Conservation (phyloP, 108 stramenopile species). For the Stephanodiscus minutulus region DNA sequence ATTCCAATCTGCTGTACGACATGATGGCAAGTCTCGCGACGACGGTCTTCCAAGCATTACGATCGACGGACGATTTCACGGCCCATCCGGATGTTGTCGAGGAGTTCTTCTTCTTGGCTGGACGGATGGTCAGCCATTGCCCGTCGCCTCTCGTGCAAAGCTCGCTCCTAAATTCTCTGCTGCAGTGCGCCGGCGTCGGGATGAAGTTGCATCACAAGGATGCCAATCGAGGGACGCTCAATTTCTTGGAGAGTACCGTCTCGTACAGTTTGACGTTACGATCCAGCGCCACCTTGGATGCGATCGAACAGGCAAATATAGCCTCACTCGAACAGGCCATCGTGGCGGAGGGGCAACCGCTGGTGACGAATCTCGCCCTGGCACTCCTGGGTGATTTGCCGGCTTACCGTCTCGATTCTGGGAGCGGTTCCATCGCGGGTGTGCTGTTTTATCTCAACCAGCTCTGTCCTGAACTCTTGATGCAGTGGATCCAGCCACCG, state of each 20-base stretch:
- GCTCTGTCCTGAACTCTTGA: constrained; percentile 60
- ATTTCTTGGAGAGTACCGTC: constrained; percentile 73
- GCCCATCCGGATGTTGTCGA: constrained; percentile 95
- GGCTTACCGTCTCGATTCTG: constrained; percentile 63
- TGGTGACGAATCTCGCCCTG: constrained; percentile 67
- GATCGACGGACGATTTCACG: constrained; percentile 72
- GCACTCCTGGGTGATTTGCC: constrained; percentile 85
- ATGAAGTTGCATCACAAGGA: constrained; percentile 86
- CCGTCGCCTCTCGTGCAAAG: constrained; percentile 74
- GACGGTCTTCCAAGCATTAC: constrained; percentile 63
- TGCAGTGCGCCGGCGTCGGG: constrained; percentile 78
- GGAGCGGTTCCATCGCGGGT: constrained; percentile 74
- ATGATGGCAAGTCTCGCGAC: constrained; percentile 75
- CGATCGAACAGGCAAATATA: constrained; percentile 39
- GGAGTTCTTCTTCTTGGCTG: constrained; percentile 93
- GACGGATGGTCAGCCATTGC: constrained; percentile 80
- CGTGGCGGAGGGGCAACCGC: constrained; percentile 58
- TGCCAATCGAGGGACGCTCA: constrained; percentile 86
- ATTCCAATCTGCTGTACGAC: constrained; percentile 55
- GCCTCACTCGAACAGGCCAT: constrained; percentile 67
- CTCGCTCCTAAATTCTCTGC: constrained; percentile 63
- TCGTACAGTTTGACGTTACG: constrained; percentile 65
- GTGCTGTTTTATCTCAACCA: constrained; percentile 78
- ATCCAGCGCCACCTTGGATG: constrained; percentile 31
- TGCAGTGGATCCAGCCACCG: constrained; percentile 72